Percentiles rank a stretch among this genome's conserved stretches.
phyloP scores from a whole-genome alignment of 495 filamentous ascomycete species.

The Penicillium silybi region DNA sequence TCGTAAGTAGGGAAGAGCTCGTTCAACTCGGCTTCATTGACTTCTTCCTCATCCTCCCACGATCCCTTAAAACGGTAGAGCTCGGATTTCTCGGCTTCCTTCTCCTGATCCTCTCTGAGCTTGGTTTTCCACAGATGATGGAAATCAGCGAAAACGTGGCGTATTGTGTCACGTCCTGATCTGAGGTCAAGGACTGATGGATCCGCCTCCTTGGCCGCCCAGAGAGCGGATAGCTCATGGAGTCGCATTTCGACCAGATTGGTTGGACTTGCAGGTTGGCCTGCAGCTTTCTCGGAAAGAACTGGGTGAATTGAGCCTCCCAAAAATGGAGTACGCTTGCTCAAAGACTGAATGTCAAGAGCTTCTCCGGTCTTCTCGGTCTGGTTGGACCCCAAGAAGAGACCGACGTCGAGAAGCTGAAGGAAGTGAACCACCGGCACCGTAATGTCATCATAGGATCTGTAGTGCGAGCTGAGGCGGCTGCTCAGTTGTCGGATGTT shows the following conservation, averaged over 20 bases:
- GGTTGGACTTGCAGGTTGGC: slow-evolving; percentile 23
- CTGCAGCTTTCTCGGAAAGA: slow-evolving; percentile 10
- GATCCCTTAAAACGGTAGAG: slow-evolving; percentile 78
- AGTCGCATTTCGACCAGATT: slow-evolving; percentile 45
- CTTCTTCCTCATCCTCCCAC: slow-evolving; percentile 66
- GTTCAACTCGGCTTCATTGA: slow-evolving; percentile 71
- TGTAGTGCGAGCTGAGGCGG: slow-evolving; percentile 62
- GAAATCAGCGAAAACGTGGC: slow-evolving; percentile 59
- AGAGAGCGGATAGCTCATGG: slow-evolving; percentile 39
- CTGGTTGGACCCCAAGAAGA: slow-evolving; percentile 53
- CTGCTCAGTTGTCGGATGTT: slow-evolving; percentile 67
- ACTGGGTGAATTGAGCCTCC: slow-evolving; percentile 40
- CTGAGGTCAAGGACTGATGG: slow-evolving; percentile 26
- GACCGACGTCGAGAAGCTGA: slow-evolving; percentile 70
- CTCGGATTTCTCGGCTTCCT: slow-evolving; percentile 64
- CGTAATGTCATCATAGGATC: slow-evolving; percentile 79
- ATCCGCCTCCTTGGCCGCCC: slow-evolving; percentile 33
- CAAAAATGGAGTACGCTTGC: slow-evolving; percentile 60
- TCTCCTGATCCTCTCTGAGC: slow-evolving; percentile 67
- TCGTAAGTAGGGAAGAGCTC: slow-evolving; percentile 80
- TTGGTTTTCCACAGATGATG: slow-evolving; percentile 75
- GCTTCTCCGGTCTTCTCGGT: slow-evolving; percentile 16
- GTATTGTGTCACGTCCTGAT: slow-evolving; percentile 29
- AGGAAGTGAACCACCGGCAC: slow-evolving; percentile 76
- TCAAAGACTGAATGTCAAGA: slow-evolving; percentile 37